Base-by-base conservation (phyloP, 164 flowering plant genomes). In the Amborella trichopoda region DNA sequence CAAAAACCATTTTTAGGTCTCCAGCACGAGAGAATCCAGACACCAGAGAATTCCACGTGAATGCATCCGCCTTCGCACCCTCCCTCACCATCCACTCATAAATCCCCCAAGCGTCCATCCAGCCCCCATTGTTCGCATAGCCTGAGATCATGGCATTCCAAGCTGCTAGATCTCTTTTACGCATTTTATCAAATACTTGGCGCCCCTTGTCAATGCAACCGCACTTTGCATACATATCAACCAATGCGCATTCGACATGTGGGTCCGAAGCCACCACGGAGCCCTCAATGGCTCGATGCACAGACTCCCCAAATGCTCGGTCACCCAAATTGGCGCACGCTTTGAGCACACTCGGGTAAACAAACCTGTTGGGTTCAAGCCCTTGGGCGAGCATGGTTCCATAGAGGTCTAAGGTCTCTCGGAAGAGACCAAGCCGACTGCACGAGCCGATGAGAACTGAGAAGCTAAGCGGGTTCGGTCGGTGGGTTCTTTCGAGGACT, bases 41-140 rank as follows among this genome's bases (percentile, higher is more conserved):
- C 37, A 86, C 68, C 41, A 90, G 49, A 0, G 81, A 60, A 53
- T 90, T 90, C 94, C 94, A 90, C 25, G 98, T 86, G 12, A 81
- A 58, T 20, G 81, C 49, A 72, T 81, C 72, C 22, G 94, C 84
- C 46, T 63, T 62, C 10, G 74, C 3, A 27, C 83, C 82, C 30
- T 12, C 5, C 24, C 23, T 4, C 26, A 49, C 37, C 77, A 69
- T 68, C 39, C 69, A 56, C 34, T 75, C 68, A n/a, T 77, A 76
- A 63, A 90, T 71, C 46, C 12, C 30, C 65, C 71, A 28, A 22
- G 78, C 84, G 33, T 74, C 76, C 26, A 32, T 43, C 19, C 56
- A 60, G 33, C 45, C 47, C 6, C 91, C 81, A 28, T 59, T 69
- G 24, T 66, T 80, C 24, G 69, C 77, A 54, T 68, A 81, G 18